Percentiles rank a stretch among this genome's conserved stretches.
phyloP scores from a whole-genome alignment of 2,329 filamentous ascomycete species.

The Graphilbum ipis-grandicollis region DNA sequence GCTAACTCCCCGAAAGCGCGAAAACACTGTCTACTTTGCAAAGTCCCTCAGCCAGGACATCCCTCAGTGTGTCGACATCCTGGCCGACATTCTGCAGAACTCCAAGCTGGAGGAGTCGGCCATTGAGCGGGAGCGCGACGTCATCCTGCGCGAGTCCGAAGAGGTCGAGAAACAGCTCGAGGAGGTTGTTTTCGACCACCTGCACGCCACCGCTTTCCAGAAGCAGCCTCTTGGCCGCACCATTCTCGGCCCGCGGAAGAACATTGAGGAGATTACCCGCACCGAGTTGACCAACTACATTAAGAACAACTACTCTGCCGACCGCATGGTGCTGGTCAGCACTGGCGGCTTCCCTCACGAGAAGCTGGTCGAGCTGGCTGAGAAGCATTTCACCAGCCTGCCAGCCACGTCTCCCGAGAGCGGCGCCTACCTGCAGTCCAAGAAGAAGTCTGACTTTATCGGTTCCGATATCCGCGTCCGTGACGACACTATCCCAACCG shows the following conservation, averaged over 20 bases:
- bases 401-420: slow-evolving; percentile 60
- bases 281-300: slow-evolving; percentile 90
- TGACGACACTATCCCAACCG: slow-evolving; percentile 88
- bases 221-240: slow-evolving; percentile 91
- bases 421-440: slow-evolving; percentile 58
- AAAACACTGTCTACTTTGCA: slow-evolving; percentile 99
- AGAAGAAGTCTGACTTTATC: slow-evolving; percentile 85
- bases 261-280: slow-evolving; percentile 90
- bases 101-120: slow-evolving; percentile 88
- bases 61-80: slow-evolving; percentile 90
- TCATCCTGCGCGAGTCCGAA: slow-evolving; percentile 96
- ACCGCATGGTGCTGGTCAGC: slow-evolving; percentile 97
- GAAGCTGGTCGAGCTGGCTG: slow-evolving; percentile 85
- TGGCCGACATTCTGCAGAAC: slow-evolving; percentile 98
- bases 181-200: slow-evolving; percentile 98
- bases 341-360: slow-evolving; percentile 87
- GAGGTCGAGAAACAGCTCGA: slow-evolving; percentile 99
- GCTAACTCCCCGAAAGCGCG: slow-evolving; percentile 41
- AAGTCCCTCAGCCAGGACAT: slow-evolving; percentile 98
- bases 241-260: slow-evolving; percentile 93
- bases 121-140: slow-evolving; percentile 95
- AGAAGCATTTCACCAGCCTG: slow-evolving; percentile 81
- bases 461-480: slow-evolving; percentile 91
- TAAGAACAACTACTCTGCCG: slow-evolving; percentile 98
- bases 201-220: slow-evolving; percentile 97